Percentiles rank a stretch among this genome's conserved stretches.
Evolutionary conservation across 2,329 filamentous ascomycete genomes (phyloP).

Genomic region (Arthroderma sp.): DNA sequence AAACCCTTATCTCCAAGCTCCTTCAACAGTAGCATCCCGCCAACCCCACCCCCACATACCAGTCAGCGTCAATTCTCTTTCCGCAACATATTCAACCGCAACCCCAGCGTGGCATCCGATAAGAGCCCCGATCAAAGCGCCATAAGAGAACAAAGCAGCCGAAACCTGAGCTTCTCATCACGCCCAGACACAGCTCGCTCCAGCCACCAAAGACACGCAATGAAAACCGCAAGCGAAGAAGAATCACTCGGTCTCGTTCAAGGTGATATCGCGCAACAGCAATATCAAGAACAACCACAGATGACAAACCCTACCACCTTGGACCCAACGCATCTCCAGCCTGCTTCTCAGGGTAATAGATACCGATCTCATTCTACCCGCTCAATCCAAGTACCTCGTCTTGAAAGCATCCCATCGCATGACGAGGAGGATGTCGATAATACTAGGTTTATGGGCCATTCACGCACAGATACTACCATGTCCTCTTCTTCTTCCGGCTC

Average conservation of each 20-base stretch:
- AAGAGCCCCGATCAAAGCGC: slow-evolving; percentile 12
- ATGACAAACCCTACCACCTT: slow-evolving; percentile 1
- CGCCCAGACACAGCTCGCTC: slow-evolving; percentile 16
- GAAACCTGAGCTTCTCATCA: slow-evolving; percentile 32
- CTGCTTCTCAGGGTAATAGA: too few relatives aligned
- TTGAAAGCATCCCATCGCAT: too few relatives aligned
- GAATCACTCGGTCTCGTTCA: slow-evolving; percentile 73
- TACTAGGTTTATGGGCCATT: too few relatives aligned
- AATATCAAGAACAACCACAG: slow-evolving; percentile 5
- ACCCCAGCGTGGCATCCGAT: slow-evolving; percentile 10
- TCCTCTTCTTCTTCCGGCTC: too few relatives aligned
- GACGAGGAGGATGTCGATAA: too few relatives aligned
- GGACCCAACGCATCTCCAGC: too few relatives aligned
- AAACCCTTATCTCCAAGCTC: background rate
- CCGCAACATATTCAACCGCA: slow-evolving; percentile 62
- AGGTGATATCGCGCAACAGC: slow-evolving; percentile 38
- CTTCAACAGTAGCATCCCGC: slow-evolving; percentile 1
- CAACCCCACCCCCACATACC: background rate
- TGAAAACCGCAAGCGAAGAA: slow-evolving; percentile 59
- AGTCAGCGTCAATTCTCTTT: slow-evolving; percentile 80
- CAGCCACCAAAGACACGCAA: slow-evolving; percentile 11
- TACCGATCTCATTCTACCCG: too few relatives aligned
- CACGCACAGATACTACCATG: too few relatives aligned
- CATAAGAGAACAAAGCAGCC: slow-evolving; percentile 14
- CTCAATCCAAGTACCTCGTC: too few relatives aligned